Percentiles rank a stretch among this genome's conserved stretches.
Conservation (phyloP, 257 asterid genomes). For the Plantago elongata region DNA sequence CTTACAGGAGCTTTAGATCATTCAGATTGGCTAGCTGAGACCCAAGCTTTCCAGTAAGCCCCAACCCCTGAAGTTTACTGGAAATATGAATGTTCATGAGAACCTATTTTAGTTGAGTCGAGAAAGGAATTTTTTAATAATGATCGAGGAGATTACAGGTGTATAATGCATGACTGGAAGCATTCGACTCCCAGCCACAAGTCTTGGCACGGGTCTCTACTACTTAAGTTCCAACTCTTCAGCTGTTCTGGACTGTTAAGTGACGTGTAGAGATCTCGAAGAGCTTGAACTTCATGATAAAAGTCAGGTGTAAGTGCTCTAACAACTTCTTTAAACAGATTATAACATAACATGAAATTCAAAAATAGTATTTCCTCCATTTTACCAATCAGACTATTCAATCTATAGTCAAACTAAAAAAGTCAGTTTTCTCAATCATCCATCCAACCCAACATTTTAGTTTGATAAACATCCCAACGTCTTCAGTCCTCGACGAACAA, state of each 20-base stretch:
- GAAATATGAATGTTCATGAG: conserved; percentile 4
- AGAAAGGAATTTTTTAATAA: neutral
- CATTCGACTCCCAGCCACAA: conserved; percentile 77
- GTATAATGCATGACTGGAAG: conserved; percentile 51
- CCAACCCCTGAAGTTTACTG: conserved; percentile 72
- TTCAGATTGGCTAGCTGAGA: conserved; percentile 54
- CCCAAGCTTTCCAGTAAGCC: conserved; percentile 57
- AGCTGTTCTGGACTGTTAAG: conserved; percentile 65
- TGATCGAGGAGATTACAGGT: conserved; percentile 41
- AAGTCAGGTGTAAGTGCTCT: conserved; percentile 8
- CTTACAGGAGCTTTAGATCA: conserved; percentile 71
- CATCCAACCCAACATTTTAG: too few relatives aligned
- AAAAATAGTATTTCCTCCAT: neutral
- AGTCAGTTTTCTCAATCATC: neutral
- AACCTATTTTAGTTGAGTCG: conserved; percentile 7
- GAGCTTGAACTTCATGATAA: conserved; percentile 62
- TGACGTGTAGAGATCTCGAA: conserved; percentile 59
- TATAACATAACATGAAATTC: neutral
- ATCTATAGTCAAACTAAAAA: neutral
- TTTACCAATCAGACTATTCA: neutral
- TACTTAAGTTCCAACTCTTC: conserved; percentile 52
- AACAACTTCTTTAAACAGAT: conserved; percentile 5
- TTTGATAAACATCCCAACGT: too few relatives aligned
- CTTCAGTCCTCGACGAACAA: neutral
- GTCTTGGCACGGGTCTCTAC: conserved; percentile 88